A percentile compares a stretch with the other conserved stretches of the same genome.
Evolutionary conservation across 2,329 filamentous ascomycete species (phyloP).

Genomic region (Exophiala calicioides): DNA sequence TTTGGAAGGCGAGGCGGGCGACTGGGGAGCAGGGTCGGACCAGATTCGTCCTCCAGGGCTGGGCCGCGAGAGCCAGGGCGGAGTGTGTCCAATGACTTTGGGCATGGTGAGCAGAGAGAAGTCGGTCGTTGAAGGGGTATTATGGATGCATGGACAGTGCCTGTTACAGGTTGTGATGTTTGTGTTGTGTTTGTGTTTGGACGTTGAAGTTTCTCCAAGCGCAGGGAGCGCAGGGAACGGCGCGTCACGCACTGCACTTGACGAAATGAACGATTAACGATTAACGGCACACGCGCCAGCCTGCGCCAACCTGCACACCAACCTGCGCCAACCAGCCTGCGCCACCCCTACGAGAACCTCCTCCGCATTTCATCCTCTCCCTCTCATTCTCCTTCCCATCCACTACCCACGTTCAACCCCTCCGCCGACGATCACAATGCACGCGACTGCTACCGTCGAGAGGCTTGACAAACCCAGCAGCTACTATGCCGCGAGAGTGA

Average conservation of each 20-base stretch:
- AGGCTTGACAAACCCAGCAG: slow-evolving; percentile 91
- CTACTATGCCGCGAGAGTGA: slow-evolving; percentile 82
- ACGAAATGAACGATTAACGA: too few relatives aligned
- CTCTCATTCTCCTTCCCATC: background rate
- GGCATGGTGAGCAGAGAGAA: slow-evolving; percentile 67
- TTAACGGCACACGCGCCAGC: too few relatives aligned
- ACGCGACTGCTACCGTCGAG: slow-evolving; percentile 73
- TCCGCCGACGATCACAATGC: slow-evolving; percentile 3
- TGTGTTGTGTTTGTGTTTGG: too few relatives aligned
- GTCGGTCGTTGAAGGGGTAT: too few relatives aligned
- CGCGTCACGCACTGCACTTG: too few relatives aligned
- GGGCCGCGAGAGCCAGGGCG: slow-evolving; percentile 79
- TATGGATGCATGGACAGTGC: background rate
- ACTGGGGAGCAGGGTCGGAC: slow-evolving; percentile 51
- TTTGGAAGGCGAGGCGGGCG: slow-evolving; percentile 39
- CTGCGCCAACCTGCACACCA: background rate
- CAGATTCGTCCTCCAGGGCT: slow-evolving; percentile 80
- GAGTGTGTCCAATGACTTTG: slow-evolving; percentile 80
- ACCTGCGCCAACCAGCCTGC: background rate
- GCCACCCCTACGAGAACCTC: background rate
- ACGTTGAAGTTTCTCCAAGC: too few relatives aligned
- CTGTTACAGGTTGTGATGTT: too few relatives aligned
- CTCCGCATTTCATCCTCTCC: slow-evolving; percentile 7
- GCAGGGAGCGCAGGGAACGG: too few relatives aligned
- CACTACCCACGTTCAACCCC: background rate